Conservation (phyloP, 129 eudicot species). For the Mikania micrantha region DNA sequence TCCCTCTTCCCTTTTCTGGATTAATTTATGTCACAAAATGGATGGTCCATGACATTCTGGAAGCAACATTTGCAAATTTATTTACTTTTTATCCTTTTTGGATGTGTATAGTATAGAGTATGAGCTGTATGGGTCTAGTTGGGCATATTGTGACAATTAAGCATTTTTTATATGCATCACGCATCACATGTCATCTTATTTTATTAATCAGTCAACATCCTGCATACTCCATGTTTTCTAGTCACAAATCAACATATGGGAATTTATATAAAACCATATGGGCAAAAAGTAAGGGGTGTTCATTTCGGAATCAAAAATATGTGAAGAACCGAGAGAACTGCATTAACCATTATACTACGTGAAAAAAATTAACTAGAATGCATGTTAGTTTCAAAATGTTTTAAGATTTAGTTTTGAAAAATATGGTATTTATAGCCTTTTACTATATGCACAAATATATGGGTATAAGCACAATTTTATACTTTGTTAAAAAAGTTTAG, state of each 20-base stretch:
- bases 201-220: not conserved
- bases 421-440: too few relatives aligned
- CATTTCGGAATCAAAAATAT: too few relatives aligned
- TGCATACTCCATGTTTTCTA: slow-evolving; percentile 12
- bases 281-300: too few relatives aligned
- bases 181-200: slow-evolving; percentile 16
- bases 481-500: too few relatives aligned
- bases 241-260: slow-evolving; percentile 1
- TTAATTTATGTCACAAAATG: not conserved
- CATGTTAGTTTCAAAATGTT: too few relatives aligned
- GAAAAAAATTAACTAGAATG: too few relatives aligned
- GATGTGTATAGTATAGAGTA: not conserved
- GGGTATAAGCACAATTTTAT: too few relatives aligned
- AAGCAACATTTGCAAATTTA: not conserved
- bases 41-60: not conserved
- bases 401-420: too few relatives aligned
- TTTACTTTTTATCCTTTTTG: not conserved
- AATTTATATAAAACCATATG: not conserved
- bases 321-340: too few relatives aligned
- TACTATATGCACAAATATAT: too few relatives aligned
- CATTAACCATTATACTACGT: too few relatives aligned
- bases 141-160: not conserved
- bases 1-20: not conserved
- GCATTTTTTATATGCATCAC: not conserved
- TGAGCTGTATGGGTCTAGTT: not conserved